A percentile compares a stretch with the other conserved stretches of the same genome.
Conservation (phyloP, 1,284 basidiomycete species). For the Thecaphora thlaspeos region DNA sequence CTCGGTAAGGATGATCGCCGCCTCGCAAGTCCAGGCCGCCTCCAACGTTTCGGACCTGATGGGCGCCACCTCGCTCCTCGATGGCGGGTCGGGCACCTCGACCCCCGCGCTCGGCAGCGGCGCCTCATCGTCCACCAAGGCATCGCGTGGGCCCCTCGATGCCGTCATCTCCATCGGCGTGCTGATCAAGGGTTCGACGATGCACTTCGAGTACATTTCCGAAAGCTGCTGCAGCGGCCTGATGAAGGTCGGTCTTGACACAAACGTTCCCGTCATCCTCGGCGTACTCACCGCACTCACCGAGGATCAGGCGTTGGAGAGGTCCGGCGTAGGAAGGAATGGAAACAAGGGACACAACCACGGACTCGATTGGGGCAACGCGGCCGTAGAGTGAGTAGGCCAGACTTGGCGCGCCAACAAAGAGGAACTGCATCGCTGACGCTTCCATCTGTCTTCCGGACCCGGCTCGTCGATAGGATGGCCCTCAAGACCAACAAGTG, state of each 20-base stretch:
- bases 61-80: constrained; percentile 63
- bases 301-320: constrained; percentile 89
- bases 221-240: constrained; percentile 87
- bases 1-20: constrained; percentile 78
- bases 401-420: no score
- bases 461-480: constrained; percentile 23
- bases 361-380: constrained; percentile 92
- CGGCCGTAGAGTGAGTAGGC: constrained; percentile 75
- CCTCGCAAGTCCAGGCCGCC: constrained; percentile 74
- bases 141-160: constrained; percentile 63
- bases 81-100: constrained; percentile 22
- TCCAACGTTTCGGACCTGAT: constrained; percentile 75
- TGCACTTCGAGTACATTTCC: constrained; percentile 73
- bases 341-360: constrained; percentile 81
- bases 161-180: constrained; percentile 95
- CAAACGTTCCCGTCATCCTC: constrained; percentile 91
- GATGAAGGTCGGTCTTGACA: constrained; percentile 90
- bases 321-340: constrained; percentile 73
- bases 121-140: constrained; percentile 3
- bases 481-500: constrained; percentile 48
- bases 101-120: constrained; percentile 4
- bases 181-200: constrained; percentile 76
- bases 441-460: not conserved
- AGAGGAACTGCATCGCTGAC: not conserved
- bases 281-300: constrained; percentile 90